Evolutionary conservation across 495 filamentous ascomycete genomes (phyloP).

Genomic region (Xylaria grammica): DNA sequence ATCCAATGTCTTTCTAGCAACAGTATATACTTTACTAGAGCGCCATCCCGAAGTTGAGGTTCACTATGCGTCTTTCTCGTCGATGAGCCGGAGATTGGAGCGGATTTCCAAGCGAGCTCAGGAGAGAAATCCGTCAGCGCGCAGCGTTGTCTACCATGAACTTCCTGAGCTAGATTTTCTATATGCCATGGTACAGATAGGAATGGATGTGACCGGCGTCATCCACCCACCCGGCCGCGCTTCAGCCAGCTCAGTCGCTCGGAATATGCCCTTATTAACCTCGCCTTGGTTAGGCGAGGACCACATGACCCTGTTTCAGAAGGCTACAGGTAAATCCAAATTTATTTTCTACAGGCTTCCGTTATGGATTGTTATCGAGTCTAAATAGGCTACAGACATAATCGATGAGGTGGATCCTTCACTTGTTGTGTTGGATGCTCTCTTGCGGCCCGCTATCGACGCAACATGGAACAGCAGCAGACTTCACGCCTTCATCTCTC

Average conservation of each 20-base stretch:
- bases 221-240: conserved; percentile 20
- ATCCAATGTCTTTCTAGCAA: conserved; percentile 19
- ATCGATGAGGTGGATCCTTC: conserved; percentile 42
- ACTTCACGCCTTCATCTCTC: conserved; percentile 39
- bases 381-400: conserved; percentile 33
- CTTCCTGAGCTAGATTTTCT: neutral
- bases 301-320: conserved; percentile 45
- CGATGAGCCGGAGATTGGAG: conserved; percentile 5
- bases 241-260: conserved; percentile 2
- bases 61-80: conserved; percentile 23
- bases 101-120: conserved; percentile 13
- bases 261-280: conserved; percentile 8
- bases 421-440: conserved; percentile 48
- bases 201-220: neutral
- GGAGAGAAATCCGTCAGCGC: conserved; percentile 4
- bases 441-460: conserved; percentile 50
- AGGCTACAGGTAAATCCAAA: conserved; percentile 22
- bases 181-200: neutral
- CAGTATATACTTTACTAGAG: conserved; percentile 17
- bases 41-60: conserved; percentile 22
- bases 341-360: neutral
- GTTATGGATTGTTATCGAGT: neutral
- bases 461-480: conserved; percentile 34
- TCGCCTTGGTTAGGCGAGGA: conserved; percentile 47
- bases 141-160: conserved; percentile 8